A percentile compares a stretch with the other conserved stretches of the same genome.
Evolutionary conservation across 495 filamentous ascomycete species (phyloP).

Genomic region (Penicillium tannophilum): DNA sequence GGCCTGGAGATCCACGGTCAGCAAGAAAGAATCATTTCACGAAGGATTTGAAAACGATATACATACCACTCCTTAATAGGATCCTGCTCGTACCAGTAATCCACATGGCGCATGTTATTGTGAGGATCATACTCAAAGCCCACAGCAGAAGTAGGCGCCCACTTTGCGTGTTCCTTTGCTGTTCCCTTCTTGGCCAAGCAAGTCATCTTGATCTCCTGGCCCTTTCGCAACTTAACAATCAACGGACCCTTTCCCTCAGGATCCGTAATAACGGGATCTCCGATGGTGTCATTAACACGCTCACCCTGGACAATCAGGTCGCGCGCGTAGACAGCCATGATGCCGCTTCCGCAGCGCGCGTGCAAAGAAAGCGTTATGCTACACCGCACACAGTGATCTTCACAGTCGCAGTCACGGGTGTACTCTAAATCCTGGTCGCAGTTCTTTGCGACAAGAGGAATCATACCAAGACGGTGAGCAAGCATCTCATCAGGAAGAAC

Average conservation of each 20-base stretch:
- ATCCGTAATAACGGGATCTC: conserved; percentile 84
- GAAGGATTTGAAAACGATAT: background rate
- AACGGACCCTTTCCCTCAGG: conserved; percentile 75
- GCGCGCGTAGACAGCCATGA: conserved; percentile 88
- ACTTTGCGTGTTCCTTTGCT: conserved; percentile 98
- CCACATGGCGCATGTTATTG: conserved; percentile 86
- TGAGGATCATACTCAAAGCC: conserved; percentile 98
- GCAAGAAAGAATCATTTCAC: background rate
- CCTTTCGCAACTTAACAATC: conserved; percentile 85
- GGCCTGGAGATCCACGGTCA: conserved; percentile 60
- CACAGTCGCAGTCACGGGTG: conserved; percentile 95
- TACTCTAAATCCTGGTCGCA: conserved; percentile 82
- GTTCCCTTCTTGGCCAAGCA: conserved; percentile 98
- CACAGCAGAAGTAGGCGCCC: conserved; percentile 87
- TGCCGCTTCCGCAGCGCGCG: conserved; percentile 78
- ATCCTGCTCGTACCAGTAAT: conserved; percentile 93
- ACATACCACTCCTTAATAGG: conserved; percentile 85
- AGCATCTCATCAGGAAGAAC: conserved; percentile 96
- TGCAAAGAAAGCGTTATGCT: conserved; percentile 80
- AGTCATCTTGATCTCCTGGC: conserved; percentile 83
- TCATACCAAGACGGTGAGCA: conserved; percentile 86
- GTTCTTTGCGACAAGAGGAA: conserved; percentile 82
- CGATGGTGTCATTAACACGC: conserved; percentile 70
- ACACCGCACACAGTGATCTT: conserved; percentile 87
- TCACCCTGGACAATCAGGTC: conserved; percentile 70